Evolutionary conservation across 192 early-diverging fungal species (phyloP), one percentile per base, ranked within the genome.

Genomic region (Gryganskiella cystojenkinii): DNA sequence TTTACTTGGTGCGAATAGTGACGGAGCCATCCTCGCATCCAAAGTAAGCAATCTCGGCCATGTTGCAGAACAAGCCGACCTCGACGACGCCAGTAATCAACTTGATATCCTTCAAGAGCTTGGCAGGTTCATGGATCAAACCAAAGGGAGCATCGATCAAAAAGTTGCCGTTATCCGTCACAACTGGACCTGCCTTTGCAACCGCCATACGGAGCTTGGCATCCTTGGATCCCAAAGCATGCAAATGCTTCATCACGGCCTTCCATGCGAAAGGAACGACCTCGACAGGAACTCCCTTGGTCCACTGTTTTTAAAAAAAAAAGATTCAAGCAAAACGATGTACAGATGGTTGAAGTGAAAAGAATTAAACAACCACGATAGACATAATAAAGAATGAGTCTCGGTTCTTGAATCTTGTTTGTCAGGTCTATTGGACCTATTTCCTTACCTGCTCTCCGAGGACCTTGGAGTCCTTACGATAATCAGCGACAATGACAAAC

Each of bases 161-260:
- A 82, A 96, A 93, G 83, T 95, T 97, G 11, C 95, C 95, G 65
- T 95, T 95, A 71, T 98, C 96, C 13, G 95, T 97, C 2, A 97
- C 92, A 28, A 95, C 92, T 3, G 96, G 96, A 6, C 96, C 96
- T 0, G 96, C 96, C 80, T 98, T 98, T 43, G 78, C 84, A 53
- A 87, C 86, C 2, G 91, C 95, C 93, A 95, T 95, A 30, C 96
- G 89, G 31, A 98, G 73, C n/a, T 65, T 82, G 4, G 91, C 87
- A 0, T 79, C 86, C 10, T 84, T 84, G 22, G 80, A 72, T 20
- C 68, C 71, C 45, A 81, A 57, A 43, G 46, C 69, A 37, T 83
- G 57, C 45, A 92, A 51, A 42, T 81, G 62, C 54, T 80, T 83
- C 50, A 90, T 79, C 31, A 95, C 91, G 4, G 89, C 75, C 31